Evolutionary conservation across 2,329 filamentous ascomycete genomes (phyloP).

Genomic region (Talaromyces albobiverticillius): DNA sequence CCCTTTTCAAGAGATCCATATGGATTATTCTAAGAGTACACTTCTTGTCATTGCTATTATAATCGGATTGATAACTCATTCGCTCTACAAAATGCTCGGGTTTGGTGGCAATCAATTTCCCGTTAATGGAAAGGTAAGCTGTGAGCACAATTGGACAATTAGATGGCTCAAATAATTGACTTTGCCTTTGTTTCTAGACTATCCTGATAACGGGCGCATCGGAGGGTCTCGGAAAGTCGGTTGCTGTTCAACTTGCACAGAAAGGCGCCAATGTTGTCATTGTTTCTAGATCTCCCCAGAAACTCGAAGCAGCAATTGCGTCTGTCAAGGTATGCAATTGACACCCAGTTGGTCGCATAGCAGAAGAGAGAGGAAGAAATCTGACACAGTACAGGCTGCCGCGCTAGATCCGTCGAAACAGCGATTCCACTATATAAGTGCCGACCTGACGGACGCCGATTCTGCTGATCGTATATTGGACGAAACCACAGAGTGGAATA

Average conservation of each 20-base stretch:
- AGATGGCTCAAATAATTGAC: background rate
- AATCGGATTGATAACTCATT: conserved; percentile 32
- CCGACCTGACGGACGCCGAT: conserved; percentile 70
- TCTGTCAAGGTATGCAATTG: conserved; percentile 58
- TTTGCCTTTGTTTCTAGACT: conserved; percentile 56
- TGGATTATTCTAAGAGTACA: conserved; percentile 23
- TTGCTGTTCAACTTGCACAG: conserved; percentile 69
- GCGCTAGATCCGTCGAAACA: conserved; percentile 67
- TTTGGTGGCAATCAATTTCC: conserved; percentile 66
- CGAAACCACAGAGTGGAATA: conserved; percentile 77
- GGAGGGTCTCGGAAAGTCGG: conserved; percentile 82
- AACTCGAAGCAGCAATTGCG: conserved; percentile 68
- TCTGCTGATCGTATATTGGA: conserved; percentile 69
- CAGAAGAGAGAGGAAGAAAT: background rate
- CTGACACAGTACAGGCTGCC: conserved; percentile 48
- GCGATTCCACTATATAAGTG: conserved; percentile 77
- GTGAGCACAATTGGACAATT: background rate
- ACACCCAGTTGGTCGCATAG: background rate
- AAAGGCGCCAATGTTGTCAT: conserved; percentile 87
- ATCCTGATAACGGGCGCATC: conserved; percentile 87
- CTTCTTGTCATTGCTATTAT: conserved; percentile 31
- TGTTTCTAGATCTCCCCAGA: conserved; percentile 71
- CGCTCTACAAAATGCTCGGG: conserved; percentile 38
- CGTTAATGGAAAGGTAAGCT: conserved; percentile 74
- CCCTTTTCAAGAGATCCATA: conserved; percentile 3